Evolutionary conservation across 2,329 filamentous ascomycete species (phyloP).

Genomic region (Tolypocladium album): DNA sequence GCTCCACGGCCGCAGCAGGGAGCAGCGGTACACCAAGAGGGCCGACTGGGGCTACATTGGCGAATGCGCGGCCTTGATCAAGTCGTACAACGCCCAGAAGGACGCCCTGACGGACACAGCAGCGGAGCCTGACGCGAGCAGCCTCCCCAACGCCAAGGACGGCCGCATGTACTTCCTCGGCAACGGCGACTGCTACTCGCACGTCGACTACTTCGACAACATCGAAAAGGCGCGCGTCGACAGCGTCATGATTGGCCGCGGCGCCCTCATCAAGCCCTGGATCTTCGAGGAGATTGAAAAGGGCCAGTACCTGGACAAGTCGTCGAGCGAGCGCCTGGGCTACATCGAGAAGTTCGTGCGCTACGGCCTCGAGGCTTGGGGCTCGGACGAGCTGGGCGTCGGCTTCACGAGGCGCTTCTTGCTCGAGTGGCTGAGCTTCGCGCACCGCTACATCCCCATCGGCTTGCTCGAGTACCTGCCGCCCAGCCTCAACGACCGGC

Average conservation of each 20-base stretch:
- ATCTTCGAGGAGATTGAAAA: conserved; percentile 92
- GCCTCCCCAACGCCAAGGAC: conserved; percentile 53
- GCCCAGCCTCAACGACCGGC: conserved; percentile 78
- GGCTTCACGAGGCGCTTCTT: conserved; percentile 86
- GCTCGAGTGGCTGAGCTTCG: conserved; percentile 92
- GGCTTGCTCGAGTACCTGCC: conserved; percentile 83
- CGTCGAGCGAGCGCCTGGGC: conserved; percentile 69
- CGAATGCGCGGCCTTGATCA: conserved; percentile 77
- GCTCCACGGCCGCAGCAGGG: conserved; percentile 82
- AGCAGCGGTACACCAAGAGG: conserved; percentile 83
- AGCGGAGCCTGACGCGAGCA: conserved; percentile 64
- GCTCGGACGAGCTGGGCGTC: conserved; percentile 86
- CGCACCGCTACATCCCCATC: conserved; percentile 81
- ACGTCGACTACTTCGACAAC: conserved; percentile 74
- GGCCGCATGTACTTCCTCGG: conserved; percentile 82
- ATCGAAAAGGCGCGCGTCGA: conserved; percentile 73
- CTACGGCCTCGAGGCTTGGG: conserved; percentile 90
- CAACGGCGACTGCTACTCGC: conserved; percentile 94
- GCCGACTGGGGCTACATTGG: conserved; percentile 97
- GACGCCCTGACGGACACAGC: conserved; percentile 63
- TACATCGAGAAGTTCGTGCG: conserved; percentile 85
- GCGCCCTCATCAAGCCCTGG: conserved; percentile 96
- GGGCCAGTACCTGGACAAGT: conserved; percentile 93
- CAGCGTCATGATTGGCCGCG: conserved; percentile 93
- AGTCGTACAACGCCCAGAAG: conserved; percentile 61